Base-by-base conservation (phyloP, 2,329 filamentous ascomycete genomes). In the Pseudocercospora pini-densiflorae region DNA sequence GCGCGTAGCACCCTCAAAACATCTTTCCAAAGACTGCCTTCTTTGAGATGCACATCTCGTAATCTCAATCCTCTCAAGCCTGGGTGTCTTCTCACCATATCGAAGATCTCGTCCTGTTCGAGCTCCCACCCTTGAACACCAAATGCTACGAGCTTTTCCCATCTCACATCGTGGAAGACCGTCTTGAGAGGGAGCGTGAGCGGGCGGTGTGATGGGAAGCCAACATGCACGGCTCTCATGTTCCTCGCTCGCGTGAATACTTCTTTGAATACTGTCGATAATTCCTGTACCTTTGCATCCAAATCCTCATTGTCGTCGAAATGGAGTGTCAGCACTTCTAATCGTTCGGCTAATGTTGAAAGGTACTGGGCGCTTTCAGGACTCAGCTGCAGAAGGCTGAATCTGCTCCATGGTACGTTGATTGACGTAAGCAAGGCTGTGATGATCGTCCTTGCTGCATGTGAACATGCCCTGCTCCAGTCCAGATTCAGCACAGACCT, bases 81-180 rank as follows among this genome's bases (percentile, higher is more conserved):
- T 59, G 81, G 79, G 72, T 91, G 88, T 45, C 87, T 83, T 31
- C 81, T 79, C 1, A 86, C 82, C 5, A 91, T 77, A 0, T 77
- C 78, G 54, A 89, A 86, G 59, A 91, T 87, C 72, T 91, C 89
- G 0, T 85, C 81, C 1, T 85, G 83, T 54, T 85, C 79, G 3
- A 91, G 77, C 49, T 83, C 83, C 89, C 89, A 91, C 14, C 86
- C 85, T 69, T 90, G 87, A 23, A 91, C 85, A 1, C 89, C 89
- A 63, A 91, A 86, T 1, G 88, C 87, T 36, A 87, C 82, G 5
- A 91, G 79, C 36, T 85, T 86, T 14, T 85, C 82, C 87, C 88
- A 90, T 51, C 82, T 81, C 7, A 89, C 82, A 64, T 86, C 79
- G 72, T 90, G 88, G 73, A 91, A 90, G 24, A 91, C 81, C 5